These are phyloP conservation scores for Aspergillus brasiliensis DNA, from an alignment of 2,329 filamentous ascomycete species.

Conservation along the genomic window DNA sequence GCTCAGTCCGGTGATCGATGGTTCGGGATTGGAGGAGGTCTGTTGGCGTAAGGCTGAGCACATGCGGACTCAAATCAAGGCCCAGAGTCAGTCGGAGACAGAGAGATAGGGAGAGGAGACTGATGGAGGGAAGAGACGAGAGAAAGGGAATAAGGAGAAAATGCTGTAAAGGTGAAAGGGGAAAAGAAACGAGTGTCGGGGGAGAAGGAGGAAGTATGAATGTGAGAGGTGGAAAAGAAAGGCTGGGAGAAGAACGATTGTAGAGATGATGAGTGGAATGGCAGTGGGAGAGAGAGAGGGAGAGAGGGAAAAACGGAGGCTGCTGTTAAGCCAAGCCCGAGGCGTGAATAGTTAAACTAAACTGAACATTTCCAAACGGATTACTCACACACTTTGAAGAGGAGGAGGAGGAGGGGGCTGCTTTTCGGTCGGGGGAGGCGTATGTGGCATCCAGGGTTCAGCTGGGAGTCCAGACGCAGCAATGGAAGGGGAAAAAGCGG, in stretches of 20 bases:
- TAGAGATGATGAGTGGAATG: neutral
- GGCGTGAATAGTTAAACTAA: neutral
- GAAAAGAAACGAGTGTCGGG: slow-evolving; percentile 8
- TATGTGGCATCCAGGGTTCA: slow-evolving; percentile 4
- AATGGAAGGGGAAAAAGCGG: neutral
- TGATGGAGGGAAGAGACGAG: neutral
- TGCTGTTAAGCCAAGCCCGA: neutral
- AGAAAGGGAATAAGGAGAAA: slow-evolving; percentile 1
- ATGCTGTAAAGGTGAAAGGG: neutral
- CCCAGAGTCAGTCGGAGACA: slow-evolving; percentile 2
- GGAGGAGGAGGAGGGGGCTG: neutral
- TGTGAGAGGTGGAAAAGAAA: slow-evolving; percentile 1
- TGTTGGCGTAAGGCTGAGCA: slow-evolving; percentile 22
- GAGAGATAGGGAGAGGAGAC: neutral
- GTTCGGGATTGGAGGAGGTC: slow-evolving; percentile 7
- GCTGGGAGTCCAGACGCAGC: neutral
- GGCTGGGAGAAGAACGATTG: neutral
- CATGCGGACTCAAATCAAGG: slow-evolving; percentile 12
- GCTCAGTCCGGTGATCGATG: slow-evolving; percentile 22
- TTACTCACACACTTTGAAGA: neutral
- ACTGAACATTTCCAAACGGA: neutral
- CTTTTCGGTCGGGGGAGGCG: neutral
- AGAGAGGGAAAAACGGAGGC: neutral
- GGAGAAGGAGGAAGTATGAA: slow-evolving; percentile 1
- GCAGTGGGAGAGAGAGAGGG: neutral